phyloP scores from a whole-genome alignment of 2,329 filamentous ascomycete genomes.

The Hypoxylon sp. region DNA sequence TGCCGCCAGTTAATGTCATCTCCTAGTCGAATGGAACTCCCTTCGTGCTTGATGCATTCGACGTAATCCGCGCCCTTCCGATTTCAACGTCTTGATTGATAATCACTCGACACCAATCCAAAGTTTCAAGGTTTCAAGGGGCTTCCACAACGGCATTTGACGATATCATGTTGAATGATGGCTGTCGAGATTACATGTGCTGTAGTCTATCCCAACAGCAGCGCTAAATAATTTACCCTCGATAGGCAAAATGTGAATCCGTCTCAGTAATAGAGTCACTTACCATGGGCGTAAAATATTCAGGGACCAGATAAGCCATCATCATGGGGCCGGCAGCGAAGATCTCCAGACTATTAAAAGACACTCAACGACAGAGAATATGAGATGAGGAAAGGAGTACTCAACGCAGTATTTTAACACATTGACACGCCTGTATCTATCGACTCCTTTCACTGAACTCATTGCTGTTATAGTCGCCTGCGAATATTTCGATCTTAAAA shows the following conservation, averaged over 20 bases:
- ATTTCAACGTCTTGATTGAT: not conserved
- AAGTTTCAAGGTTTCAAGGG: not conserved
- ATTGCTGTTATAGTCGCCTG: not conserved
- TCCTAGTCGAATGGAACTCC: not conserved
- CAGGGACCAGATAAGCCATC: not conserved
- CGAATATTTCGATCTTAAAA: conserved; percentile 11
- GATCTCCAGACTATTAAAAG: conserved; percentile 3
- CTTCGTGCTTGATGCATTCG: not conserved
- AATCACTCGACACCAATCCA: conserved; percentile 10
- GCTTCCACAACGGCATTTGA: not conserved
- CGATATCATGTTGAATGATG: not conserved
- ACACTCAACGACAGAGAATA: not conserved
- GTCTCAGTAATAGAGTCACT: not conserved
- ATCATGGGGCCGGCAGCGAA: not conserved
- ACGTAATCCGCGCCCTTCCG: not conserved
- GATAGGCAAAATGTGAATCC: conserved; percentile 5
- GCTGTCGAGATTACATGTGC: too few species aligned
- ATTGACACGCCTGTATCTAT: not conserved
- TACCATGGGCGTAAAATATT: not conserved
- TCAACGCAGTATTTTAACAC: not conserved
- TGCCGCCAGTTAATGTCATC: not conserved
- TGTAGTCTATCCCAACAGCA: not conserved
- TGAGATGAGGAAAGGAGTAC: not conserved
- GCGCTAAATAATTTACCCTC: not conserved
- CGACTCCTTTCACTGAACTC: not conserved